A percentile compares a stretch with the other conserved stretches of the same genome.
Evolutionary conservation across 2,329 filamentous ascomycete species (phyloP).

Genomic region (Helminthosporium solani): DNA sequence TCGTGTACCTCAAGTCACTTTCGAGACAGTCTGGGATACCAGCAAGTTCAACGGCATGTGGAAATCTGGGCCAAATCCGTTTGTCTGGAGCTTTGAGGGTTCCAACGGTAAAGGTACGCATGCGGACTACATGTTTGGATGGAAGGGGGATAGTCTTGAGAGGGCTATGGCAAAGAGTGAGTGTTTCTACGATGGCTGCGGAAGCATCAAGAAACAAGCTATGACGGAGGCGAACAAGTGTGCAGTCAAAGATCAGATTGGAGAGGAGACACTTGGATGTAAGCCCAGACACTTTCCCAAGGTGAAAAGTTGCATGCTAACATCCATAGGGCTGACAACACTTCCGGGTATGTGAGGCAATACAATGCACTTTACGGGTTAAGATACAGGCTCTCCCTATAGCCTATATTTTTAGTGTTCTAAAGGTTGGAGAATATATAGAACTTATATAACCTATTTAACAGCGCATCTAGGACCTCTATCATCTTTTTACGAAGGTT

Average conservation of each 20-base stretch:
- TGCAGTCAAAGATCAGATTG: constrained; percentile 22
- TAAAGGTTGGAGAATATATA: too few relatives aligned
- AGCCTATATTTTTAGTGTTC: too few relatives aligned
- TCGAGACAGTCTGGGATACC: constrained; percentile 26
- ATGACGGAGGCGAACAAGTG: constrained; percentile 24
- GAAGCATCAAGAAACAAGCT: constrained; percentile 24
- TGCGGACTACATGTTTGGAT: constrained; percentile 28
- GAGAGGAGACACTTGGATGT: constrained; percentile 24
- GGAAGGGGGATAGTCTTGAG: constrained; percentile 19
- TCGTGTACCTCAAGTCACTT: constrained; percentile 25
- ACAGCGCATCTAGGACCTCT: too few relatives aligned
- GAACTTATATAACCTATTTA: too few relatives aligned
- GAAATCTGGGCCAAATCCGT: constrained; percentile 14
- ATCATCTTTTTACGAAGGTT: too few relatives aligned
- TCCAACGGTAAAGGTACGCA: constrained; percentile 19
- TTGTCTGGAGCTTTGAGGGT: constrained; percentile 18
- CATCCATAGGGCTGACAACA: constrained; percentile 4
- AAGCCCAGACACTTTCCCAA: constrained; percentile 2
- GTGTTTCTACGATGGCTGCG: constrained; percentile 22
- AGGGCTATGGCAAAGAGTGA: constrained; percentile 20
- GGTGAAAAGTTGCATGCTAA: constrained; percentile 2
- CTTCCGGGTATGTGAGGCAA: constrained; percentile 4
- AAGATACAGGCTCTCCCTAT: too few relatives aligned
- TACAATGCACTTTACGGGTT: too few relatives aligned
- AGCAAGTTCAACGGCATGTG: constrained; percentile 29